Evolutionary conservation across 768 basidiomycete species (phyloP).

Genomic region (Strobilomyces confusus): DNA sequence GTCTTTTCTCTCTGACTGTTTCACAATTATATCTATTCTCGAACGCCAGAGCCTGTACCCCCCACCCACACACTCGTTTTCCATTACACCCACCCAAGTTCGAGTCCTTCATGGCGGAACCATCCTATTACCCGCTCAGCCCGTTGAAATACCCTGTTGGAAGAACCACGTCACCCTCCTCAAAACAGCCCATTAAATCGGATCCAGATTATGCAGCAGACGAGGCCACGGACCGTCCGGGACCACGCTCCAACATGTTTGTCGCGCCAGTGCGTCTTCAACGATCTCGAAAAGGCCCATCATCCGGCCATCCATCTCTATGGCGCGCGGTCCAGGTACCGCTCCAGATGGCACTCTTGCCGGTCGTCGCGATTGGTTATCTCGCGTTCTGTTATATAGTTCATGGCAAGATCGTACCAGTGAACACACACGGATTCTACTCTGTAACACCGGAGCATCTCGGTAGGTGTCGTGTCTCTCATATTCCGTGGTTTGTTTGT

Average conservation of each 20-base stretch:
- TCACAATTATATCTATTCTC: not conserved
- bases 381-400: slow-evolving; percentile 28
- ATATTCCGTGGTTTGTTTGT: not conserved
- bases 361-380: slow-evolving; percentile 26
- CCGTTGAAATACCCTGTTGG: slow-evolving; percentile 3
- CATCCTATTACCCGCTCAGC: slow-evolving; percentile 21
- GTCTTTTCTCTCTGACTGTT: not conserved
- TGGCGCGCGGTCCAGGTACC: slow-evolving; percentile 11
- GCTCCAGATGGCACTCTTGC: slow-evolving; percentile 19
- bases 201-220: not conserved
- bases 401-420: slow-evolving; percentile 21
- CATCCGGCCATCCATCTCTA: not conserved
- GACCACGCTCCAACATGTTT: slow-evolving; percentile 2
- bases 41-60: not conserved
- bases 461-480: slow-evolving; percentile 5
- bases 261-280: slow-evolving; percentile 7
- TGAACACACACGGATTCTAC: slow-evolving; percentile 23
- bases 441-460: slow-evolving; percentile 18
- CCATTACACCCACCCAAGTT: not conserved
- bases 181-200: not conserved
- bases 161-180: not conserved
- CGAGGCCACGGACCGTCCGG: not conserved
- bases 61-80: slow-evolving; percentile 8
- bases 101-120: slow-evolving; percentile 8
- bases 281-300: not conserved